Conservation (phyloP, 768 basidiomycete species). For the Kwoniella newhampshirensis region DNA sequence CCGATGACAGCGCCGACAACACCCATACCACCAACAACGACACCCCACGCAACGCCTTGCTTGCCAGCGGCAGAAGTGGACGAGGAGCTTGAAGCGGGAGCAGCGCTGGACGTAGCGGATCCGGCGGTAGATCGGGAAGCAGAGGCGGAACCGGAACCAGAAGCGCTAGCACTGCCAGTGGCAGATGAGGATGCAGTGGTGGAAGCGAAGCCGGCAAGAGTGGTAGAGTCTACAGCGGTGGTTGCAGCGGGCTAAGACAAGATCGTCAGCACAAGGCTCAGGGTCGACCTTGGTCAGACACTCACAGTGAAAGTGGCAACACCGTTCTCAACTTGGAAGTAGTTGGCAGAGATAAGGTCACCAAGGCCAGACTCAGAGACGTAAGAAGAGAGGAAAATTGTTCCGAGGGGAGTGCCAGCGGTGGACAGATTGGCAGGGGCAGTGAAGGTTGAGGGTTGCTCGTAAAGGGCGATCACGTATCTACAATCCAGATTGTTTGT, state of each 20-base stretch:
- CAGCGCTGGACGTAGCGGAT: conserved; percentile 22
- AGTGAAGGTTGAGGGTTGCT: conserved; percentile 65
- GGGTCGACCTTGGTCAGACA: not conserved
- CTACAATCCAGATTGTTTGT: conserved; percentile 51
- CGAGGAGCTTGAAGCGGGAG: conserved; percentile 17
- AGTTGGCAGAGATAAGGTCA: conserved; percentile 66
- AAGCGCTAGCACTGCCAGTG: conserved; percentile 21
- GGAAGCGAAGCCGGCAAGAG: conserved; percentile 55
- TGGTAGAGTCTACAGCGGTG: conserved; percentile 66
- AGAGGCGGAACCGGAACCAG: conserved; percentile 17
- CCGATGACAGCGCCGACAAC: conserved; percentile 42
- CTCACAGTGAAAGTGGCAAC: conserved; percentile 60
- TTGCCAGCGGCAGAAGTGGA: conserved; percentile 22
- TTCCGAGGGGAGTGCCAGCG: conserved; percentile 60
- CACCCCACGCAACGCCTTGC: conserved; percentile 26
- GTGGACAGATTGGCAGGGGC: conserved; percentile 63
- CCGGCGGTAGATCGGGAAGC: conserved; percentile 29
- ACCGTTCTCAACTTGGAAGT: conserved; percentile 73
- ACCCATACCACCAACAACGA: conserved; percentile 38
- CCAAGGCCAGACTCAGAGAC: conserved; percentile 62
- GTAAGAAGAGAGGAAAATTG: conserved; percentile 64
- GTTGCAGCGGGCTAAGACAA: conserved; percentile 55
- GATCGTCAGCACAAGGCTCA: not conserved
- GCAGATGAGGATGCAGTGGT: conserved; percentile 33
- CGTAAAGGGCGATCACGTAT: conserved; percentile 67